Evolutionary conservation across 164 flowering plant genomes (phyloP).

Genomic region (Cinnamomum chago): DNA sequence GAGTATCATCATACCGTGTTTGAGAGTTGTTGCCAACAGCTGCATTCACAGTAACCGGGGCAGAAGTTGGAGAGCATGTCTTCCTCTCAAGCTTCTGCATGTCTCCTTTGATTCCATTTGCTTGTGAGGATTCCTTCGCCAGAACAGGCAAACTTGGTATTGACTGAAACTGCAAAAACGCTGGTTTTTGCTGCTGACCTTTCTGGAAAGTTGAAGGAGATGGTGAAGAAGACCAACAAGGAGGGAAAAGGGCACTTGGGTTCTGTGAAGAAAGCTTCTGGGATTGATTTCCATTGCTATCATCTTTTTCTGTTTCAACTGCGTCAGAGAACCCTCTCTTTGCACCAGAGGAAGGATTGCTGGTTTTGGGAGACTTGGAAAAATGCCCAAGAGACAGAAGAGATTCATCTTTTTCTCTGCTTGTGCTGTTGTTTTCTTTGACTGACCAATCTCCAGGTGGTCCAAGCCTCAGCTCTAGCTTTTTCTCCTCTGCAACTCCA

Average conservation of each 20-base stretch:
- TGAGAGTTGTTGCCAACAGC: constrained; percentile 62
- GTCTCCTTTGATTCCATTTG: constrained; percentile 40
- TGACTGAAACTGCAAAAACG: constrained; percentile 31
- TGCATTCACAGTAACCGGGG: constrained; percentile 17
- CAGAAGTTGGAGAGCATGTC: constrained; percentile 33
- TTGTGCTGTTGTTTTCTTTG: constrained; percentile 4
- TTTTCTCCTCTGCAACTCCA: constrained; percentile 50
- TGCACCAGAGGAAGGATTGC: constrained; percentile 14
- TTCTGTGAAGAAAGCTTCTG: constrained; percentile 17
- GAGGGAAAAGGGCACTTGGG: not conserved
- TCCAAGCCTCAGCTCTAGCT: constrained; percentile 83
- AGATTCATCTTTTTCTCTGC: constrained; percentile 23
- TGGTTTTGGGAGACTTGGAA: constrained; percentile 17
- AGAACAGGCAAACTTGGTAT: constrained; percentile 26
- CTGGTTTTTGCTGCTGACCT: constrained; percentile 22
- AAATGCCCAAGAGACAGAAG: constrained; percentile 36
- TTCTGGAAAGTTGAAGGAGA: constrained; percentile 20
- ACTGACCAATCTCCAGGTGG: constrained; percentile 54
- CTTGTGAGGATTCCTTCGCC: constrained; percentile 49
- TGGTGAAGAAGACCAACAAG: constrained; percentile 22
- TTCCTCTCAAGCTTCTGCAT: constrained; percentile 49
- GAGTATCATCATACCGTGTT: constrained; percentile 51
- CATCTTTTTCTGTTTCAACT: constrained; percentile 5
- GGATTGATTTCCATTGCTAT: constrained; percentile 18
- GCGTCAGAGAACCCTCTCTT: constrained; percentile 23